Evolutionary conservation across 2,329 filamentous ascomycete species (phyloP), one percentile per base, ranked within the genome.

Genomic region (Cylindrodendrum hubeiense): DNA sequence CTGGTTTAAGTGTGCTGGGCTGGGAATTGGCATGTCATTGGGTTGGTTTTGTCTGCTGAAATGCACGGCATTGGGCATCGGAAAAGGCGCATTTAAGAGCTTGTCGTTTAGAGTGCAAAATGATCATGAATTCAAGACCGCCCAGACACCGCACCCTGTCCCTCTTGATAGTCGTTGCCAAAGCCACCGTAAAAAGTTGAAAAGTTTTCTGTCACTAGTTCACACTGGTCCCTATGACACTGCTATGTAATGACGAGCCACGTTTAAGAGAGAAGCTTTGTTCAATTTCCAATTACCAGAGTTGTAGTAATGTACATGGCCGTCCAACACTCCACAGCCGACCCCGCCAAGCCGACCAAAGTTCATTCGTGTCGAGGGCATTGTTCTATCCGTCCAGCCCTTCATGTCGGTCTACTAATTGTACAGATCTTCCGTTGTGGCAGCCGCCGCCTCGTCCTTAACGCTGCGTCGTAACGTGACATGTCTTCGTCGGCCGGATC

Each of bases 1-100:
- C 96, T 99, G 80, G 96, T 98, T 82, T 98, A 97, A 92, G 78
- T 75, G 76, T 54, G 75, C 70, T 61, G 66, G 53, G 79, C 77
- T 77, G 75, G 77, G 79, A 79, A 81, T 77, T 79, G 80, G 71
- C 63, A 68, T 72, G 71, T 72, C 67, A 66, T 60, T 69, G 71
- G 71, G 71, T 72, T 73, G 71, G 71, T 71, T 67, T 81, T 79
- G 80, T 75, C 72, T 76, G 70, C 71, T 74, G 70, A 80, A 79
- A 79, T 74, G 74, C 70, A 67, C 70, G 76, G 67, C 72, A 76
- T 72, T 64, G 74, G 76, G 77, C 75, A 81, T 78, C 76, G 79
- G 81, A 69, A 73, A 74, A 73, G 77, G 77, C 77, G 76, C 72
- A 79, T 65, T 73, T 74, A 74, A 74, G 71, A 76, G 68, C 71